Base-by-base conservation (phyloP, 345 rosid genomes). In the Brassica cretica region DNA sequence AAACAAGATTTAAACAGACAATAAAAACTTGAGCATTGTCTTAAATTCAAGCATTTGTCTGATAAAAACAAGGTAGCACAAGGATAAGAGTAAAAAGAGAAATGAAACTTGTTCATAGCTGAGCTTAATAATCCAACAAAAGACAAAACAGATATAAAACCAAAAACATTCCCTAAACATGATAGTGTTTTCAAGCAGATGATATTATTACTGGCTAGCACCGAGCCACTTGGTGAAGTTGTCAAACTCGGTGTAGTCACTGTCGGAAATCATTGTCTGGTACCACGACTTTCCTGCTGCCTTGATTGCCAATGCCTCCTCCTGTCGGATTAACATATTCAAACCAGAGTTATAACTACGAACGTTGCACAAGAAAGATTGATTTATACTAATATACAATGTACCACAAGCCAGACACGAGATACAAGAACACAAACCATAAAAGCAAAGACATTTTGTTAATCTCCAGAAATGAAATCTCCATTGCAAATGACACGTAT, bases 191-290 rank as follows among this genome's bases (percentile, higher is more conserved):
- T 53, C 75, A 74, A 63, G 3, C 77, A 63, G 10, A 62, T 18
- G 14, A 68, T 24, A 24, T 68, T 18, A 86, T 85, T 66, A 91
- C 90, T 91, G 96, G 0, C 89, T 83, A 11, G 84, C 96, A 18
- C 89, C 92, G 19, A 92, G 87, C 97, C 97, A 92, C 67, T 93
- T 56, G 24, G 61, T 18, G 61, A 56, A 56, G 61, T 56, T 56
- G 19, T 56, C 61, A 56, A 56, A 56, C 27, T 56, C 61, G 27
- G 61, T 56, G 61, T 56, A 56, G 27, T 56, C 27, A 18, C 61
- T 18, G 25, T 56, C 61, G 0, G 61, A 19, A 5, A 56, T 18
- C 60, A 16, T 53, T 6, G 60, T 53, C 60, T 53, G 21, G 60
- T 53, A 53, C 60, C 60, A 53, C 21, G 60, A 53, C 60, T 53